These are phyloP conservation scores for Sclerotinia subarctica DNA, from an alignment of 2,329 filamentous ascomycete species.

Conservation along the genomic window DNA sequence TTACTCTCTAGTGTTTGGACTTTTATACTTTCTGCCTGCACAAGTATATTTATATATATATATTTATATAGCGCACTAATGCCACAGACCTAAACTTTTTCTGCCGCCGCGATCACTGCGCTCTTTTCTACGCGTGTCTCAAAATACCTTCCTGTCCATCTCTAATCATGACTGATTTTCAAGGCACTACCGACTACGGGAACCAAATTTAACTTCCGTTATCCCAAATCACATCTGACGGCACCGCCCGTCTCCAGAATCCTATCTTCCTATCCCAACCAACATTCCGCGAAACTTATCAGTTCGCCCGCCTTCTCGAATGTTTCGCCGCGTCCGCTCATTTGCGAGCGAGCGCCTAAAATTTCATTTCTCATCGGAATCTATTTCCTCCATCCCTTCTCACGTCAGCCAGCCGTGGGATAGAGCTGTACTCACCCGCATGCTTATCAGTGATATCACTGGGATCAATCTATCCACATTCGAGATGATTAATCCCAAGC, in stretches of 20 bases:
- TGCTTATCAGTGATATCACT: not conserved
- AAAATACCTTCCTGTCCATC: not conserved
- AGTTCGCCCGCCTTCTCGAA: not conserved
- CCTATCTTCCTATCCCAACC: not conserved
- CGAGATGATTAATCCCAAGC: not conserved
- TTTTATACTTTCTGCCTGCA: too few relatives aligned
- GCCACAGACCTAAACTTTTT: not conserved
- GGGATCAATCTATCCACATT: not conserved
- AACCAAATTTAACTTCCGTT: not conserved
- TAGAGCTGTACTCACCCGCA: not conserved
- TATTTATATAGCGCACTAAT: not conserved
- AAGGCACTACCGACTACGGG: not conserved
- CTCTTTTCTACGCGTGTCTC: not conserved
- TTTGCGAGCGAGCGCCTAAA: not conserved
- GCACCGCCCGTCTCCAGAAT: not conserved
- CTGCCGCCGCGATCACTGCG: not conserved
- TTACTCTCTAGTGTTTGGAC: too few relatives aligned
- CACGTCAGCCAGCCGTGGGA: not conserved
- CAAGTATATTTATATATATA: not conserved
- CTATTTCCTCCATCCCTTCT: not conserved
- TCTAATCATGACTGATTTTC: not conserved
- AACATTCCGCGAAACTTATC: not conserved
- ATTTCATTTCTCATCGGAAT: not conserved
- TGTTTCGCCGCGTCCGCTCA: not conserved
- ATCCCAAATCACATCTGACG: not conserved